phyloP scores from a whole-genome alignment of 805 yeast species.

The Torulaspora microellipsoides region DNA sequence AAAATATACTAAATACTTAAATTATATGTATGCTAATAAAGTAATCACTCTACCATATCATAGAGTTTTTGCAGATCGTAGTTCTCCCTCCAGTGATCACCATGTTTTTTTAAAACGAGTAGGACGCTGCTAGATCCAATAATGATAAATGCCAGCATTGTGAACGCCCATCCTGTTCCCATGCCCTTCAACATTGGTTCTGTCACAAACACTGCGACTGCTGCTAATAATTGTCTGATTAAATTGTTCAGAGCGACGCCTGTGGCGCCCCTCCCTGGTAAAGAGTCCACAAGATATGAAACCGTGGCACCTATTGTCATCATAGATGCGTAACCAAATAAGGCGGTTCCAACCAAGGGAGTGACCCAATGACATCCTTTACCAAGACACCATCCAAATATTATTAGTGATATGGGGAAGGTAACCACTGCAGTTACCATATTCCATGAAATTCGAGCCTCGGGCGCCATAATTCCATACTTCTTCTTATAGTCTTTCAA shows the following conservation, averaged over 20 bases:
- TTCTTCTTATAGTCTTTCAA: constrained; percentile 50
- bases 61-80: constrained; percentile 56
- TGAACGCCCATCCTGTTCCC: constrained; percentile 65
- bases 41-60: constrained; percentile 36
- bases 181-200: constrained; percentile 66
- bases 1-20: too few relatives aligned
- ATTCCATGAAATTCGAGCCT: constrained; percentile 73
- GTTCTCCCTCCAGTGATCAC: constrained; percentile 59
- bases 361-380: constrained; percentile 66
- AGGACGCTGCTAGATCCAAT: constrained; percentile 41
- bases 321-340: constrained; percentile 82
- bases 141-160: constrained; percentile 60
- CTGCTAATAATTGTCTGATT: constrained; percentile 67
- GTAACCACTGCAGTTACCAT: constrained; percentile 58
- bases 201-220: constrained; percentile 67
- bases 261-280: constrained; percentile 86
- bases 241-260: constrained; percentile 82
- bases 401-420: constrained; percentile 60
- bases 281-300: constrained; percentile 75
- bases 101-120: constrained; percentile 46
- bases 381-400: constrained; percentile 80
- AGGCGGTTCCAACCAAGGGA: constrained; percentile 75
- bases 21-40: background rate
- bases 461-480: constrained; percentile 67
- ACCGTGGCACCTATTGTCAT: constrained; percentile 75